Base-by-base conservation (phyloP, 2,329 filamentous ascomycete species). In the Akanthomyces dipterigenus region DNA sequence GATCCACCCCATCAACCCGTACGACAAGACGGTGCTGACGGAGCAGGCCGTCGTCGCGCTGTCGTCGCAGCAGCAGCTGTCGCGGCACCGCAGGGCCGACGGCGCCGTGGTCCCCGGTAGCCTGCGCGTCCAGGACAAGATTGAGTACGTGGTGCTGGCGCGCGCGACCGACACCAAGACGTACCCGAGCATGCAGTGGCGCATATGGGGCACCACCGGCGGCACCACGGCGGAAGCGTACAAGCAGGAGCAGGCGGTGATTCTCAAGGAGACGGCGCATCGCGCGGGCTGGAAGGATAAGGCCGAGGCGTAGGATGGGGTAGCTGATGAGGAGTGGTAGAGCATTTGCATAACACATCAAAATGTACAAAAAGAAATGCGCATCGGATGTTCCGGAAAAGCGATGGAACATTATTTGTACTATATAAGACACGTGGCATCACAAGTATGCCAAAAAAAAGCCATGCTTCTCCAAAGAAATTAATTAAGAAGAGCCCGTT, bases 141-240 rank as follows among this genome's bases (percentile, higher is more conserved):
- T 79, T 1, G 88, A 91, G 76, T 84, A 90, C 68, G 65, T 91
- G 5, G 86, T 89, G 43, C 65, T 91, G 50, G 83, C 85, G 68
- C 69, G 78, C 31, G 61, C 72, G 34, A 64, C 82, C 48, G 74
- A 80, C 68, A 75, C 73, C 51, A 72, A 69, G 59, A 82, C 81
- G 22, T 82, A 76, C 65, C 70, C 76, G 68, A 71, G 78, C 61
- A 74, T 71, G 31, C 76, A 79, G 2, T 91, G 88, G 88, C 79
- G 77, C 69, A 72, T 90, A 55, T 88, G 87, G 82, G 88, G 88
- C 16, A 88, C 84, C 22, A 75, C 83, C 34, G 71, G 80, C 46
- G 79, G 83, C 66, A 84, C 81, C 14, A 81, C 79, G 1, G 69
- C 81, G 2, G 74, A 82, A 63, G 65, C 62, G 5, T 78, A 72